Evolutionary conservation across 495 filamentous ascomycete species (phyloP).

Genomic region (Penicillium odoratum): DNA sequence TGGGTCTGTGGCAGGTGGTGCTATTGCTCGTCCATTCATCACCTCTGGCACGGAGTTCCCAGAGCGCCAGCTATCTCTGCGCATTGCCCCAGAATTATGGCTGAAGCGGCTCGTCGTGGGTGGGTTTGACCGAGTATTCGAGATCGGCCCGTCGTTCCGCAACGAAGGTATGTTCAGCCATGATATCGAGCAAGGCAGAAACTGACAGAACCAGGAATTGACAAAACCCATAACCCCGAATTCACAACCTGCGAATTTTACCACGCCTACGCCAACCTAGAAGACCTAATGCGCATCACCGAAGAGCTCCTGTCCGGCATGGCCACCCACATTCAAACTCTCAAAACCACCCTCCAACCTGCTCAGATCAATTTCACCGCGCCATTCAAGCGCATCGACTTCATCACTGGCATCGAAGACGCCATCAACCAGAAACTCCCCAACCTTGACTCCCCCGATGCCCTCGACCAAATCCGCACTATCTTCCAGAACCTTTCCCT

Average conservation of each 20-base stretch:
- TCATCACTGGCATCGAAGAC: conserved; percentile 75
- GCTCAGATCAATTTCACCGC: conserved; percentile 58
- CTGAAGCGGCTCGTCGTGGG: conserved; percentile 89
- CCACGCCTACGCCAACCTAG: conserved; percentile 74
- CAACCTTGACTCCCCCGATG: conserved; percentile 57
- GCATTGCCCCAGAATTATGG: conserved; percentile 94
- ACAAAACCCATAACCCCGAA: conserved; percentile 93
- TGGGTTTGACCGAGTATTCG: conserved; percentile 86
- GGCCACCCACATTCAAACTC: conserved; percentile 47
- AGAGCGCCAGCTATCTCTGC: conserved; percentile 65
- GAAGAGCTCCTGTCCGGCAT: conserved; percentile 65
- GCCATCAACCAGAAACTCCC: conserved; percentile 65
- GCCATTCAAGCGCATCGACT: conserved; percentile 69
- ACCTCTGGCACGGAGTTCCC: conserved; percentile 72
- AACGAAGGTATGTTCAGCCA: conserved; percentile 68
- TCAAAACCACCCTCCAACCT: conserved; percentile 49
- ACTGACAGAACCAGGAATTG: conserved; percentile 53
- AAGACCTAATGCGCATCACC: conserved; percentile 72
- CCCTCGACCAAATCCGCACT: conserved; percentile 53
- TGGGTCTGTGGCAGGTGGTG: conserved; percentile 72
- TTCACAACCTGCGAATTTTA: conserved; percentile 99
- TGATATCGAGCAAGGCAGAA: background rate
- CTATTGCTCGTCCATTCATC: conserved; percentile 80
- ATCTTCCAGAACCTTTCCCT: conserved; percentile 59
- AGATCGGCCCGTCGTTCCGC: conserved; percentile 90